Percentiles rank a stretch among this genome's conserved stretches.
phyloP scores from a whole-genome alignment of 495 filamentous ascomycete species.

The Aspergillus avenaceus region DNA sequence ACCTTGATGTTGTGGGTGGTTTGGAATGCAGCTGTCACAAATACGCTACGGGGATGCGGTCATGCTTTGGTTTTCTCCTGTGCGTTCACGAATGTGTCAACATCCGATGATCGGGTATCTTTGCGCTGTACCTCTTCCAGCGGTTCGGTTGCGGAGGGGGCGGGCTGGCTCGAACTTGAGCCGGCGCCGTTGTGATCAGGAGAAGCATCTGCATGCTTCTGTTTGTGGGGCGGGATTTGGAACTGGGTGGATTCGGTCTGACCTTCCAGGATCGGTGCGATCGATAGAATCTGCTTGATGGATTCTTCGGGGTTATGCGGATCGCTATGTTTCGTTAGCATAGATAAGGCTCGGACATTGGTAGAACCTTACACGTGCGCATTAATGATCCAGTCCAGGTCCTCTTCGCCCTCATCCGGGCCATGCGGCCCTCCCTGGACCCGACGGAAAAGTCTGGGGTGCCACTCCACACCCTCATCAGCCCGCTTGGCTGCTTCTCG shows the following conservation, averaged over 20 bases:
- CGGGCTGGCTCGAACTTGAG: conserved; percentile 9
- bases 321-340: conserved; percentile 47
- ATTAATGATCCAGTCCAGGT: conserved; percentile 92
- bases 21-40: not conserved
- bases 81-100: conserved; percentile 60
- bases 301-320: conserved; percentile 66
- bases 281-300: conserved; percentile 76
- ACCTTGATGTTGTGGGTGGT: too few relatives aligned
- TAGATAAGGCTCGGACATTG: not conserved
- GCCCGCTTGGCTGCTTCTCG: conserved; percentile 79
- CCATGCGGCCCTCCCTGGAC: conserved; percentile 70
- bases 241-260: conserved; percentile 47
- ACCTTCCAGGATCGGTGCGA: conserved; percentile 80
- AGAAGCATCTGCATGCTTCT: conserved; percentile 4
- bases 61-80: conserved; percentile 26
- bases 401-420: conserved; percentile 76
- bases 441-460: conserved; percentile 73
- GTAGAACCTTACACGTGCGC: conserved; percentile 67
- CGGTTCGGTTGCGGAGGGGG: conserved; percentile 1
- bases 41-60: not conserved
- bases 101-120: conserved; percentile 44
- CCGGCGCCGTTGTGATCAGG: conserved; percentile 6
- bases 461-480: conserved; percentile 85
- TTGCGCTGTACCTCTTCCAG: conserved; percentile 32
- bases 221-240: conserved; percentile 37